These are phyloP conservation scores for Amylostereum chailletii DNA, from an alignment of 1,284 basidiomycete species.

Conservation along the genomic window DNA sequence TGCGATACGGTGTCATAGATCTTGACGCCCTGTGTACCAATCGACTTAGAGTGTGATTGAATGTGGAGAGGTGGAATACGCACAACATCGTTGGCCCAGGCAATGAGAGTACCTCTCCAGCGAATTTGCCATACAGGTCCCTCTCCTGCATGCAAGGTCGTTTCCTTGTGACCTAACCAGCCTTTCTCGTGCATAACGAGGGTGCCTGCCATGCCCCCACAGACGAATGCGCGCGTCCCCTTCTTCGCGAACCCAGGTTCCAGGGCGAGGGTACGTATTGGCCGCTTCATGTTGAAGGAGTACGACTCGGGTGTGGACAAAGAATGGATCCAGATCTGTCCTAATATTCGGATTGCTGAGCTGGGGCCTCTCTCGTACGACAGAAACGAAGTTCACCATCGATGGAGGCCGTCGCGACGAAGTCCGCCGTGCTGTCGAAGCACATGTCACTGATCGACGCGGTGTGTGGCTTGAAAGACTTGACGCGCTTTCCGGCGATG, in stretches of 20 bases:
- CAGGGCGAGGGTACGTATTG: constrained; percentile 83
- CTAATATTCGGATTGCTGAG: constrained; percentile 28
- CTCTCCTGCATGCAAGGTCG: constrained; percentile 79
- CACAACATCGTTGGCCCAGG: constrained; percentile 93
- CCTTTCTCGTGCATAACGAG: constrained; percentile 89
- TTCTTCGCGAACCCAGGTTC: constrained; percentile 88
- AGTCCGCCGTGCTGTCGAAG: constrained; percentile 82
- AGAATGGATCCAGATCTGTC: constrained; percentile 87
- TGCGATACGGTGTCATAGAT: constrained; percentile 84
- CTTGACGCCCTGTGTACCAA: constrained; percentile 68
- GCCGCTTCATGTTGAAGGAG: constrained; percentile 87
- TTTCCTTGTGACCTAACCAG: constrained; percentile 94
- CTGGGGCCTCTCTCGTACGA: neutral
- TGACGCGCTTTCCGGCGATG: constrained; percentile 74
- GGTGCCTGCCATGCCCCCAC: constrained; percentile 88
- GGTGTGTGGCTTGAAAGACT: constrained; percentile 89
- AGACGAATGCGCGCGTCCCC: constrained; percentile 80
- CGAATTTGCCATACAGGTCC: constrained; percentile 91
- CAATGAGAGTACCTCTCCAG: constrained; percentile 84
- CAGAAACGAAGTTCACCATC: constrained; percentile 58
- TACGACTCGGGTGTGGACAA: constrained; percentile 79
- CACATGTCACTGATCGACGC: constrained; percentile 84
- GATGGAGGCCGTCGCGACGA: constrained; percentile 88
- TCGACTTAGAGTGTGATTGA: neutral
- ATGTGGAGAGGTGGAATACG: constrained; percentile 16